Conservation (phyloP, 2,329 filamentous ascomycete genomes). For the Phaeoacremonium minimum region DNA sequence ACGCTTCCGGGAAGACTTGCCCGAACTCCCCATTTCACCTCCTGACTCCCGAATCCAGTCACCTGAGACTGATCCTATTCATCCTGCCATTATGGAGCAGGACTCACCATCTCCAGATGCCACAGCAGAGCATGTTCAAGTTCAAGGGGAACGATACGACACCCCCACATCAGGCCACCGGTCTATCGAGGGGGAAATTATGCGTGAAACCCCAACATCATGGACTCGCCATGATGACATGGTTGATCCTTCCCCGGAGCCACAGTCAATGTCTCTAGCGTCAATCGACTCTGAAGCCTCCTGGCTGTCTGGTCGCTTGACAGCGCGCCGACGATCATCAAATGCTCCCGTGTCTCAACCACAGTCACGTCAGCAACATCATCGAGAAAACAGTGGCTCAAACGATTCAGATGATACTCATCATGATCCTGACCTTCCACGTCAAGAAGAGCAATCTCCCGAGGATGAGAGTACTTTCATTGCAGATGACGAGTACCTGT, state of each 20-base stretch:
- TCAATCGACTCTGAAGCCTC: constrained; percentile 95
- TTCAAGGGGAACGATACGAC: constrained; percentile 28
- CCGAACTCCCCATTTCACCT: constrained; percentile 80
- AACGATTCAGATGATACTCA: constrained; percentile 26
- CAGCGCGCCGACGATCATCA: constrained; percentile 35
- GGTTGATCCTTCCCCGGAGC: constrained; percentile 48
- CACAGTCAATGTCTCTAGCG: constrained; percentile 78
- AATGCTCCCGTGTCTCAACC: neutral
- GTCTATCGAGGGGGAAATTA: constrained; percentile 28
- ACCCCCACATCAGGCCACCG: constrained; percentile 40
- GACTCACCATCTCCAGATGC: constrained; percentile 16
- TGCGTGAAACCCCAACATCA: constrained; percentile 40
- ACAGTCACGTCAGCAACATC: constrained; percentile 17
- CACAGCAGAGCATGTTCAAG: too few relatives aligned
- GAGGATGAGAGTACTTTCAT: constrained; percentile 61
- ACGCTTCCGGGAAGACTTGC: constrained; percentile 87
- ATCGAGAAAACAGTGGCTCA: constrained; percentile 30
- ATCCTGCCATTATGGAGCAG: constrained; percentile 17
- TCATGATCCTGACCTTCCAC: constrained; percentile 42
- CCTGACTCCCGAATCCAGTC: constrained; percentile 78
- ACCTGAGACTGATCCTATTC: constrained; percentile 54
- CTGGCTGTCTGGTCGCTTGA: constrained; percentile 78
- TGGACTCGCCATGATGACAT: constrained; percentile 27
- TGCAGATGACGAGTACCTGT: constrained; percentile 72
- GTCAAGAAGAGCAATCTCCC: constrained; percentile 31